These are phyloP conservation scores for Orbilia brochopaga DNA, from an alignment of 2,329 filamentous ascomycete genomes.

Conservation along the genomic window DNA sequence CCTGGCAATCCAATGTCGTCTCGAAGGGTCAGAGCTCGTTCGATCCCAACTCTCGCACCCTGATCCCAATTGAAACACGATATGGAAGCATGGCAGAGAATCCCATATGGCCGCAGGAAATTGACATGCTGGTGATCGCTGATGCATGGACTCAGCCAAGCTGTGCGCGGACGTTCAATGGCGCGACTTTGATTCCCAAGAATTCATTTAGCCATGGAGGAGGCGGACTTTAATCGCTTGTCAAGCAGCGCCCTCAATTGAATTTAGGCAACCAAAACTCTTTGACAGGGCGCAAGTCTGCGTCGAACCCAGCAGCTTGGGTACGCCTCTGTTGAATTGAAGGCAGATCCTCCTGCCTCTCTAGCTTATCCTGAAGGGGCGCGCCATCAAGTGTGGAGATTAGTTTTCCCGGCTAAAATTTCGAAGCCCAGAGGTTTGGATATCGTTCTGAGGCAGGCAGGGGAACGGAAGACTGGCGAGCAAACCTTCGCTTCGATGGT, in stretches of 20 bases:
- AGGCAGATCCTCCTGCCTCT: slow-evolving; percentile 19
- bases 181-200: neutral
- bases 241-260: neutral
- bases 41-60: neutral
- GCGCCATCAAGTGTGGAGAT: slow-evolving; percentile 39
- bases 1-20: neutral
- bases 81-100: slow-evolving; percentile 11
- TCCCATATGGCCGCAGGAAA: neutral
- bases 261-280: slow-evolving; percentile 43
- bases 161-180: slow-evolving; percentile 12
- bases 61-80: slow-evolving; percentile 31
- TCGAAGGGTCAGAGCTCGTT: neutral
- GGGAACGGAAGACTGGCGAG: neutral
- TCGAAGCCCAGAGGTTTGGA: slow-evolving; percentile 29
- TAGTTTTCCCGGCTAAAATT: slow-evolving; percentile 38
- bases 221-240: slow-evolving; percentile 18
- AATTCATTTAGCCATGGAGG: slow-evolving; percentile 28
- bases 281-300: slow-evolving; percentile 18
- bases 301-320: slow-evolving; percentile 41
- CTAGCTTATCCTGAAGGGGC: slow-evolving; percentile 32
- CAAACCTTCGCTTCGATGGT: neutral
- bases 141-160: slow-evolving; percentile 13
- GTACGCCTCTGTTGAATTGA: slow-evolving; percentile 29
- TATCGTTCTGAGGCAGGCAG: slow-evolving; percentile 8
- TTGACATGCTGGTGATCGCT: slow-evolving; percentile 21